phyloP scores from a whole-genome alignment of 225 moss, liverwort and hornwort genomes.

The Ulota crispa region DNA sequence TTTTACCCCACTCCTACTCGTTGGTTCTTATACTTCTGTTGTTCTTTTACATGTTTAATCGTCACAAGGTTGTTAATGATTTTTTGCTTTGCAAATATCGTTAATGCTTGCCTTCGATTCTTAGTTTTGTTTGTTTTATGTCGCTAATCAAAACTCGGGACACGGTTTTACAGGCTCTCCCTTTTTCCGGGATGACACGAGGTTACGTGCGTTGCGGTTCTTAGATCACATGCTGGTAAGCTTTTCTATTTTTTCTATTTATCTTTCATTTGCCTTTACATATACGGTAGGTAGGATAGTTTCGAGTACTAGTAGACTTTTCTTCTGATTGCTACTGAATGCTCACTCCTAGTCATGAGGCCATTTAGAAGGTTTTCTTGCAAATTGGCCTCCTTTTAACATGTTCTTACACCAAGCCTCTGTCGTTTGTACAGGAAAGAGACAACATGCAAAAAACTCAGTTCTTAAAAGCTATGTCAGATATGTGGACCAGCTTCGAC shows the following conservation, averaged over 20 bases:
- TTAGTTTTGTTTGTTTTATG: neutral
- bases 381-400: neutral
- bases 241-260: conserved; percentile 2
- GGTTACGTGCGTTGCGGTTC: conserved; percentile 89
- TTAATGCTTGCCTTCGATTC: neutral
- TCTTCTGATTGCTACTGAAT: neutral
- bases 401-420: neutral
- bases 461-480: conserved; percentile 88
- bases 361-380: neutral
- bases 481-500: conserved; percentile 95
- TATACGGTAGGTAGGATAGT: neutral
- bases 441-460: conserved; percentile 92
- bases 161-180: conserved; percentile 62
- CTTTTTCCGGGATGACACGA: conserved; percentile 88
- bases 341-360: neutral
- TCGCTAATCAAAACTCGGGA: conserved; percentile 15
- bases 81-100: neutral
- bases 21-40: neutral
- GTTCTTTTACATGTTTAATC: neutral
- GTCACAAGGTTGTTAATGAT: neutral
- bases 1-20: neutral
- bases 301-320: neutral
- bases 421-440: conserved; percentile 63
- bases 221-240: conserved; percentile 96
- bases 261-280: neutral